Conservation (phyloP, 2,329 filamentous ascomycete genomes). For the Paraconiothyrium sp. region DNA sequence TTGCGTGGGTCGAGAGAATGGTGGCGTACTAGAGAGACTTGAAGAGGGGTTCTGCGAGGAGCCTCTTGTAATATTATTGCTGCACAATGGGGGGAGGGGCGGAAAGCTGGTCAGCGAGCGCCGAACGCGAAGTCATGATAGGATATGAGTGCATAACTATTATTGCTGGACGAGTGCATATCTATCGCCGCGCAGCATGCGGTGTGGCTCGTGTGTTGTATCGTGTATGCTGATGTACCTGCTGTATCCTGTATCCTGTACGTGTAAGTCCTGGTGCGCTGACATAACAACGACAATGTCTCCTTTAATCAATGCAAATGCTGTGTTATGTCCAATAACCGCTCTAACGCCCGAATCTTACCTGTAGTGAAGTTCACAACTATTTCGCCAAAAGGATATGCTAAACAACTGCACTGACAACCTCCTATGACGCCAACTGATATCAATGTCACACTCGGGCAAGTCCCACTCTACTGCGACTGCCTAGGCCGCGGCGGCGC, state of each 20-base stretch:
- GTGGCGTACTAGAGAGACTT: not conserved
- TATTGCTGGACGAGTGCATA: not conserved
- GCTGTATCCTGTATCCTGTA: not conserved
- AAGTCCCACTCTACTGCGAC: not conserved
- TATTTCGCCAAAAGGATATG: no score
- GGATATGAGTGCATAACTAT: not conserved
- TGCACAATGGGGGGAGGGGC: not conserved
- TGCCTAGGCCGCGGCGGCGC: slow-evolving; percentile 42
- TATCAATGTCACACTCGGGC: not conserved
- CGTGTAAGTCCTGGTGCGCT: not conserved
- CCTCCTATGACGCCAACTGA: not conserved
- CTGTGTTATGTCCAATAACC: no score
- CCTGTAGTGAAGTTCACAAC: no score
- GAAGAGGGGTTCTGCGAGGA: no score
- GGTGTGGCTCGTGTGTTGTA: not conserved
- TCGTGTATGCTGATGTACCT: not conserved
- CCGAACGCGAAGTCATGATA: not conserved
- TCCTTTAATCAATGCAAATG: not conserved
- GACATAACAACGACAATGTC: not conserved
- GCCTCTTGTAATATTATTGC: slow-evolving; percentile 12
- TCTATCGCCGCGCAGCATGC: not conserved
- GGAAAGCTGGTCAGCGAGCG: not conserved
- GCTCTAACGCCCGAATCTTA: no score
- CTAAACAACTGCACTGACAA: not conserved
- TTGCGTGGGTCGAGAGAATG: not conserved